Conservation (phyloP, 2,329 filamentous ascomycete genomes). For the Sporothrix phasma region DNA sequence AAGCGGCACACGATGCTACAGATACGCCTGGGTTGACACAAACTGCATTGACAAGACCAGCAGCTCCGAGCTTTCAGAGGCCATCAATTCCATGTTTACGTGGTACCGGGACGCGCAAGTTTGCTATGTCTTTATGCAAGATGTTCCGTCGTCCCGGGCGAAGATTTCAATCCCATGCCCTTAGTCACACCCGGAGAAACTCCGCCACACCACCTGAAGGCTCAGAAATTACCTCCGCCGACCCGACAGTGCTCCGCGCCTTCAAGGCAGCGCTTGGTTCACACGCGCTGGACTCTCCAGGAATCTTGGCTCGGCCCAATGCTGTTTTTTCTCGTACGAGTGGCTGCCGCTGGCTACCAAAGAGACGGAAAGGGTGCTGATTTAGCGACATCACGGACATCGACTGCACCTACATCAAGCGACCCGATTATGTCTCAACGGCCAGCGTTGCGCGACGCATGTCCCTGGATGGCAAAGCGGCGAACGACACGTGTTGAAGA, state of each 20-base stretch:
- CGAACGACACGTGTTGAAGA: slow-evolving; percentile 18
- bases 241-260: not conserved
- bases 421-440: not conserved
- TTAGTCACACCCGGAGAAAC: not conserved
- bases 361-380: slow-evolving; percentile 8
- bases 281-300: slow-evolving; percentile 49
- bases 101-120: slow-evolving; percentile 14
- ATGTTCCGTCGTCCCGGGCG: not conserved
- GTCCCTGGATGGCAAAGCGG: slow-evolving; percentile 17
- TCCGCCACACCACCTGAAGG: not conserved
- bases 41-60: slow-evolving; percentile 21
- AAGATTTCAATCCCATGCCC: not conserved
- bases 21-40: slow-evolving; percentile 19
- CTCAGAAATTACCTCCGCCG: not conserved
- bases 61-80: slow-evolving; percentile 17
- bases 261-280: slow-evolving; percentile 24
- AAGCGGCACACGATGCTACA: not conserved
- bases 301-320: slow-evolving; percentile 45
- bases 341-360: slow-evolving; percentile 25
- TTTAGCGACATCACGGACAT: slow-evolving; percentile 22
- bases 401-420: slow-evolving; percentile 15
- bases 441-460: slow-evolving; percentile 17
- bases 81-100: slow-evolving; percentile 20
- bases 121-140: slow-evolving; percentile 15
- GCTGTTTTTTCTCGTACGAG: slow-evolving; percentile 23